These are phyloP conservation scores for Hebeloma cylindrosporum DNA, from an alignment of 768 basidiomycete species.

Conservation along the genomic window DNA sequence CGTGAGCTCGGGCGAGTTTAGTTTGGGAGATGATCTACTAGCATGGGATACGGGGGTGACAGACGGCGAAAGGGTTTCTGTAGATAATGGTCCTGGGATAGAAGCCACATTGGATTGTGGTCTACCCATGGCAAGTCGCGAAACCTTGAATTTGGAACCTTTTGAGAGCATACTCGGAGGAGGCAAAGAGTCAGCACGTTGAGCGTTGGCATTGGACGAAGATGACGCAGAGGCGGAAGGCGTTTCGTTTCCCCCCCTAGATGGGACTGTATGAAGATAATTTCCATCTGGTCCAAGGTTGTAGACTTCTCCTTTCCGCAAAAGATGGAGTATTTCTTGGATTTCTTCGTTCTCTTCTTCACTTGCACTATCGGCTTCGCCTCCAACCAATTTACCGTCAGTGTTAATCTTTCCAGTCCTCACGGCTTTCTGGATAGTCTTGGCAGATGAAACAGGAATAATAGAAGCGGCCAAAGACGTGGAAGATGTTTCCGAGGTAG, in stretches of 20 bases:
- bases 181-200: slow-evolving; percentile 23
- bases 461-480: slow-evolving; percentile 43
- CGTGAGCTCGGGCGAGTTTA: slow-evolving; percentile 10
- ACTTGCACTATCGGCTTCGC: slow-evolving; percentile 53
- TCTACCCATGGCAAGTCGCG: slow-evolving; percentile 34
- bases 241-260: slow-evolving; percentile 3
- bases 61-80: slow-evolving; percentile 18
- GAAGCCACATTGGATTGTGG: slow-evolving; percentile 16
- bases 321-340: slow-evolving; percentile 51
- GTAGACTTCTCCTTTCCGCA: slow-evolving; percentile 50
- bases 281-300: slow-evolving; percentile 52
- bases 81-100: slow-evolving; percentile 4
- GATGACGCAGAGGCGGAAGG: slow-evolving; percentile 5
- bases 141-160: slow-evolving; percentile 51
- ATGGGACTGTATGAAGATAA: slow-evolving; percentile 28
- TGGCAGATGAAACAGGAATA: slow-evolving; percentile 44
- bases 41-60: slow-evolving; percentile 28
- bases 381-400: slow-evolving; percentile 48
- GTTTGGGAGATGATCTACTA: slow-evolving; percentile 38
- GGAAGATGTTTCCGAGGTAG: slow-evolving; percentile 17
- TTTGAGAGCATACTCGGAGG: slow-evolving; percentile 35
- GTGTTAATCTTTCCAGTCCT: slow-evolving; percentile 56
- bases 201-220: slow-evolving; percentile 9
- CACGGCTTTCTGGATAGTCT: slow-evolving; percentile 51
- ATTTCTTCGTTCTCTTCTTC: slow-evolving; percentile 52